Evolutionary conservation across 495 filamentous ascomycete genomes (phyloP).

Genomic region (Friedmanniomyces simplex): DNA sequence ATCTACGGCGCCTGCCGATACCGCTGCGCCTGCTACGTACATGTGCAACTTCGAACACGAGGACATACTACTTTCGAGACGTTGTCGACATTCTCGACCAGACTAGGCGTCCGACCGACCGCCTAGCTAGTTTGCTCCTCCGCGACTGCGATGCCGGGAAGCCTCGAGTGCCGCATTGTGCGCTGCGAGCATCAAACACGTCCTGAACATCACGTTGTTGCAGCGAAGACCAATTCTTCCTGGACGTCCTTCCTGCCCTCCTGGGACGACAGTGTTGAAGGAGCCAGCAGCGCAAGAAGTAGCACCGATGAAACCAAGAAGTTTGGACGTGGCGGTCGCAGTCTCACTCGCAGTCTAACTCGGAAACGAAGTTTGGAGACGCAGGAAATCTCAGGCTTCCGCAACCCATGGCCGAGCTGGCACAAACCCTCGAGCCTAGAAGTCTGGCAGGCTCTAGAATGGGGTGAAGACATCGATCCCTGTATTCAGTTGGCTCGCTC

Average conservation of each 20-base stretch:
- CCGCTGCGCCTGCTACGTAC: too few relatives aligned
- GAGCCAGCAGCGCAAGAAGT: background rate
- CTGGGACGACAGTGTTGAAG: background rate
- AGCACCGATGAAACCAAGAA: background rate
- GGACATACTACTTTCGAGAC: too few relatives aligned
- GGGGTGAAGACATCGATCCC: slow-evolving; percentile 6
- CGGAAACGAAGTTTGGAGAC: background rate
- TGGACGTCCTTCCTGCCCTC: background rate
- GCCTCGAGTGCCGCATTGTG: background rate
- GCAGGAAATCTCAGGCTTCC: slow-evolving; percentile 27
- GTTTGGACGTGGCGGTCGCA: background rate
- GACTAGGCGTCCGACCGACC: too few relatives aligned
- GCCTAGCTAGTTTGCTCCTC: too few relatives aligned
- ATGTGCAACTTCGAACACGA: too few relatives aligned
- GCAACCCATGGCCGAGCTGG: slow-evolving; percentile 47
- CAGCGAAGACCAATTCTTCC: background rate
- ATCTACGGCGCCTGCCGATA: too few relatives aligned
- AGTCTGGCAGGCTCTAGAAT: slow-evolving; percentile 5
- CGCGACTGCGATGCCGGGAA: background rate
- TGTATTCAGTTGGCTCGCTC: slow-evolving; percentile 1
- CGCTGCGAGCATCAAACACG: background rate
- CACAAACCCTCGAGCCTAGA: slow-evolving; percentile 17
- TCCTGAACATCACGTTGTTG: background rate
- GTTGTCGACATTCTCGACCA: too few relatives aligned
- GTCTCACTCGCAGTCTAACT: background rate